These are phyloP conservation scores for Paecilomyces sp. DNA, from an alignment of 2,329 filamentous ascomycete genomes.

Conservation along the genomic window DNA sequence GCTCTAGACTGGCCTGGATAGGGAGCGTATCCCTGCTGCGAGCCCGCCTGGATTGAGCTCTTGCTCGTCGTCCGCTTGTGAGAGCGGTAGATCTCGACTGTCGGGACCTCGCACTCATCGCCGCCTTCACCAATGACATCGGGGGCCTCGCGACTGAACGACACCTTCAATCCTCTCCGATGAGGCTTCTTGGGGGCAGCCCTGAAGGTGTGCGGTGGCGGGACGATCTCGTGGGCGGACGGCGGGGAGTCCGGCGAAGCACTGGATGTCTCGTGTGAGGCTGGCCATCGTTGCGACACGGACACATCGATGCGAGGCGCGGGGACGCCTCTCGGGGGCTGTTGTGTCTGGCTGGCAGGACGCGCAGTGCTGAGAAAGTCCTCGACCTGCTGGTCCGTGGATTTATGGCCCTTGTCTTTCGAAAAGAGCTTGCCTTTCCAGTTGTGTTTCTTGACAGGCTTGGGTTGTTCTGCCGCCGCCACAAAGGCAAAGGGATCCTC, in stretches of 20 bases:
- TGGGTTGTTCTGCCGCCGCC: slow-evolving; percentile 21
- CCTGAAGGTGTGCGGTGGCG: slow-evolving; percentile 12
- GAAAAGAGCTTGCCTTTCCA: slow-evolving; percentile 48
- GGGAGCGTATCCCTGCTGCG: slow-evolving; percentile 3
- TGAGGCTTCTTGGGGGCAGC: slow-evolving; percentile 29
- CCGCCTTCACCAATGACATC: slow-evolving; percentile 87
- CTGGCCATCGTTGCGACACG: slow-evolving; percentile 23
- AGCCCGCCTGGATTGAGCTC: slow-evolving; percentile 17
- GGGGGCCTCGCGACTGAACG: slow-evolving; percentile 64
- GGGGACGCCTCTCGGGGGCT: slow-evolving; percentile 20
- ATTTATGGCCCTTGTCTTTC: slow-evolving; percentile 30
- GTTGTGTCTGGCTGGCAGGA: slow-evolving; percentile 10
- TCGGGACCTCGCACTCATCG: slow-evolving; percentile 70
- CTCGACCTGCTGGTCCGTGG: slow-evolving; percentile 42
- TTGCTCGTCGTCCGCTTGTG: slow-evolving; percentile 17
- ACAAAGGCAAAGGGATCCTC: slow-evolving; percentile 30
- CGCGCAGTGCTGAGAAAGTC: slow-evolving; percentile 53
- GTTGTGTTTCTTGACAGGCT: slow-evolving; percentile 25
- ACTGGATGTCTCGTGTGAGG: slow-evolving; percentile 19
- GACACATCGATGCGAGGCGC: slow-evolving; percentile 29
- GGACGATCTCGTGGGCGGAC: slow-evolving; percentile 10
- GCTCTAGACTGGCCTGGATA: not conserved
- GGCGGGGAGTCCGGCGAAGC: slow-evolving; percentile 9
- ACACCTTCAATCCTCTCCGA: slow-evolving; percentile 65
- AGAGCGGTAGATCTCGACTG: slow-evolving; percentile 60